Percentiles rank a stretch among this genome's conserved stretches.
Conservation (phyloP, 148 eudicot species). For the Diospyros lotus region DNA sequence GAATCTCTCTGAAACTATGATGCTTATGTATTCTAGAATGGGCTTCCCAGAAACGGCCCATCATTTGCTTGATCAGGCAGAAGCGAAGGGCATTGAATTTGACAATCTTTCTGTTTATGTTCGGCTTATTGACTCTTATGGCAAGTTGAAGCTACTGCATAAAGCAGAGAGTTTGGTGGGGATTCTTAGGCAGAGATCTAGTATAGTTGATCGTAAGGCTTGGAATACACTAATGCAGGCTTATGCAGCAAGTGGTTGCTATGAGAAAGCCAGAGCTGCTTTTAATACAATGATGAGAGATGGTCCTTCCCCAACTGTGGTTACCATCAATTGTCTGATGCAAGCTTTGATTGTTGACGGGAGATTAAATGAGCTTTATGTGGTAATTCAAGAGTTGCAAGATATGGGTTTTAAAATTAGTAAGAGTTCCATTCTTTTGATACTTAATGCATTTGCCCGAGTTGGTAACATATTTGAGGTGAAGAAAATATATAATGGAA, state of each 20-base stretch:
- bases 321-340: constrained; percentile 70
- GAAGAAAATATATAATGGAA: constrained; percentile 87
- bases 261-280: constrained; percentile 98
- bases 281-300: constrained; percentile 97
- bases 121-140: constrained; percentile 71
- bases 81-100: constrained; percentile 40
- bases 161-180: constrained; percentile 77
- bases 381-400: constrained; percentile 86
- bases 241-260: constrained; percentile 71
- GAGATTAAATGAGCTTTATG: constrained; percentile 80
- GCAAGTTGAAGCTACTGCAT: constrained; percentile 55
- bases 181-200: constrained; percentile 51
- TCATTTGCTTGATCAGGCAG: constrained; percentile 54
- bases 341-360: constrained; percentile 79
- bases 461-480: constrained; percentile 90
- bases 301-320: constrained; percentile 89
- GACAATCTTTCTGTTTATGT: constrained; percentile 48
- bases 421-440: constrained; percentile 81
- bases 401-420: constrained; percentile 97
- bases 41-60: constrained; percentile 89
- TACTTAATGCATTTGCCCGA: constrained; percentile 92
- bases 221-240: constrained; percentile 80
- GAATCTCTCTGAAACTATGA: constrained; percentile 49
- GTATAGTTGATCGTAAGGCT: constrained; percentile 62
- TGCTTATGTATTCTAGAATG: constrained; percentile 67